Base-by-base conservation (phyloP, 805 yeast species). In the Pichia manshurica region DNA sequence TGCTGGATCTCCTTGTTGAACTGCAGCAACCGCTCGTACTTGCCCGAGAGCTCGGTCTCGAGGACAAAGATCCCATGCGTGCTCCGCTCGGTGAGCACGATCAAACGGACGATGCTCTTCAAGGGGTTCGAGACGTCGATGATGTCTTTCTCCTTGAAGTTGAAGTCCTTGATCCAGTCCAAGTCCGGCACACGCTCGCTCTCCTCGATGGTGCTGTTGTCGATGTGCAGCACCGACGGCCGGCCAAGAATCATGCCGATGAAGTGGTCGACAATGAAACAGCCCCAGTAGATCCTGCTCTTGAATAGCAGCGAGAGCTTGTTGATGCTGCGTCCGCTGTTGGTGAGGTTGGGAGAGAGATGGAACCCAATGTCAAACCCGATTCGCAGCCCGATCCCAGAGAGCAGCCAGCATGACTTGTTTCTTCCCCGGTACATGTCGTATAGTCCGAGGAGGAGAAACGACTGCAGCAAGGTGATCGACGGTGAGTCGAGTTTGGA, bases 351-450 rank as follows among this genome's bases (percentile, higher is more conserved):
- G 51, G 75, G 84, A 51, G 77, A 73, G 46, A 79, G 63, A 56
- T 81, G 84, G 56, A 80, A 80, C 1, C 85, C 85, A 55, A 81
- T 65, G 58, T 80, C 82, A 53, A 73, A 77, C 1, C 87, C 87
- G 69, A 81, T 80, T 44, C 86, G 63, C 54, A 80, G 72, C 8
- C 83, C 85, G 44, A 73, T 69, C 3, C 86, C 87, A 3, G 77
- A 69, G 32, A 79, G 68, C 72, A 79, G 74, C 85, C 85, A 81
- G 5, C 82, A 82, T 41, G 75, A 68, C 22, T 79, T 73, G 54
- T 76, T 78, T 44, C 72, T 63, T 2, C 84, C 84, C 53, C 73
- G 74, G 47, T 82, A 80, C 34, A 81, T 72, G 56, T 80, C 85
- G 58, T 79, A 80, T 48, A 79, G 72, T 5, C 84, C 81, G 15